Evolutionary conservation across 371 early-diverging fungal genomes (phyloP).

Genomic region (Massospora cicadina): DNA sequence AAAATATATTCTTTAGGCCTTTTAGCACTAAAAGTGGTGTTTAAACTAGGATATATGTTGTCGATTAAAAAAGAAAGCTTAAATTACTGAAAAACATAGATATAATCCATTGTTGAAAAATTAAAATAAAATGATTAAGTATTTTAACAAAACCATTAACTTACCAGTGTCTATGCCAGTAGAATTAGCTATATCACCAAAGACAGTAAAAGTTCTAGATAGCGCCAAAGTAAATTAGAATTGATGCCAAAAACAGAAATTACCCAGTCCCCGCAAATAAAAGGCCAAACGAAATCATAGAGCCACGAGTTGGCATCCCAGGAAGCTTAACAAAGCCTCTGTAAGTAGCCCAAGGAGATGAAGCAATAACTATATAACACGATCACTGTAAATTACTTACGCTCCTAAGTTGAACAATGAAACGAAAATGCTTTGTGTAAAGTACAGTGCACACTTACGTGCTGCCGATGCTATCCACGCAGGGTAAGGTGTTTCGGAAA

Average conservation of each 20-base stretch:
- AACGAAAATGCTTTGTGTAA: no score
- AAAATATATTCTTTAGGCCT: neutral
- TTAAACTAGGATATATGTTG: no score
- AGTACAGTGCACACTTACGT: neutral
- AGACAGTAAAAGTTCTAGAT: neutral
- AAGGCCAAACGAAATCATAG: neutral
- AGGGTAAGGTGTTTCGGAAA: neutral
- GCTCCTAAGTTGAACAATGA: no score
- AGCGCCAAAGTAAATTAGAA: neutral
- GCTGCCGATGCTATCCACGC: neutral
- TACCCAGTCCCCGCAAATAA: neutral
- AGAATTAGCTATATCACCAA: neutral
- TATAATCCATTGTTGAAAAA: neutral
- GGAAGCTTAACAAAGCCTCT: neutral
- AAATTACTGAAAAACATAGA: no score
- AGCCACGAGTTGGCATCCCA: neutral
- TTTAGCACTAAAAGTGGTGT: no score
- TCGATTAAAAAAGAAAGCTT: no score
- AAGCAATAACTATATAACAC: neutral
- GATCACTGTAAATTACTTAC: no score
- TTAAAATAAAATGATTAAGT: neutral
- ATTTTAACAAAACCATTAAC: neutral
- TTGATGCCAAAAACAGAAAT: no score
- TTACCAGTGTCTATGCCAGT: neutral
- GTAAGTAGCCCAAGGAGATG: neutral